Evolutionary conservation across 2,329 filamentous ascomycete genomes (phyloP).

Genomic region (Ophiosphaerella korrae): DNA sequence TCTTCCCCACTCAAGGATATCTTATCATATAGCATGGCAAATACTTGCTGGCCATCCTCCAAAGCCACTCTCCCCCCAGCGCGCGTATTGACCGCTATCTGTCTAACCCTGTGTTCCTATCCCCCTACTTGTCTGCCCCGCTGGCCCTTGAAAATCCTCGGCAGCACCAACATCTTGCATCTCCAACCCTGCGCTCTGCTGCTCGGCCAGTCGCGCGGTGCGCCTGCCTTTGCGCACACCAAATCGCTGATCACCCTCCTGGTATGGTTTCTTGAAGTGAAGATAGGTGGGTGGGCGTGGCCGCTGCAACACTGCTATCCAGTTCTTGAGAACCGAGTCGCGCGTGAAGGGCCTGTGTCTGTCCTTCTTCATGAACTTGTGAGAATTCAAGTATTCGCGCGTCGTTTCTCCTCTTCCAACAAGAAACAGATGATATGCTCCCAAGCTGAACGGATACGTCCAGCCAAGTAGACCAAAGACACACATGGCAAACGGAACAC

Average conservation of each 20-base stretch:
- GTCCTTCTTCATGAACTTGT: conserved; percentile 92
- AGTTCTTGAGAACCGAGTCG: conserved; percentile 75
- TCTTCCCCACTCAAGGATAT: too few relatives aligned
- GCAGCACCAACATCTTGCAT: conserved; percentile 62
- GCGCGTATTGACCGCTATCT: conserved; percentile 6
- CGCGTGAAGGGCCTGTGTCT: conserved; percentile 90
- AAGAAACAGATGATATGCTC: conserved; percentile 88
- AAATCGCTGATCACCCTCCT: conserved; percentile 83
- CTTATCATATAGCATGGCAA: too few relatives aligned
- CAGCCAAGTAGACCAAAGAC: conserved; percentile 78
- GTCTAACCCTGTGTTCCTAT: conserved; percentile 8
- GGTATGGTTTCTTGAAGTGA: conserved; percentile 77
- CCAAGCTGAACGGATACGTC: conserved; percentile 81
- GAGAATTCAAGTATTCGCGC: conserved; percentile 91
- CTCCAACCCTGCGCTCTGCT: conserved; percentile 67
- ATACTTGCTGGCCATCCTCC: too few relatives aligned
- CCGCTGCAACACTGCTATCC: conserved; percentile 77
- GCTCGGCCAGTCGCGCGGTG: conserved; percentile 53
- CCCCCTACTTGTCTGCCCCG: conserved; percentile 22
- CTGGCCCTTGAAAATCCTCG: conserved; percentile 44
- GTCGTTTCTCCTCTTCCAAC: conserved; percentile 93
- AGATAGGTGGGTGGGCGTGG: conserved; percentile 89
- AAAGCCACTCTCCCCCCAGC: too few relatives aligned
- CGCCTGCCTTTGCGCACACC: conserved; percentile 63
- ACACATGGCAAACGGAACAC: conserved; percentile 85